Conservation (phyloP, 2,329 filamentous ascomycete genomes). For the Verticillium albo-atrum region DNA sequence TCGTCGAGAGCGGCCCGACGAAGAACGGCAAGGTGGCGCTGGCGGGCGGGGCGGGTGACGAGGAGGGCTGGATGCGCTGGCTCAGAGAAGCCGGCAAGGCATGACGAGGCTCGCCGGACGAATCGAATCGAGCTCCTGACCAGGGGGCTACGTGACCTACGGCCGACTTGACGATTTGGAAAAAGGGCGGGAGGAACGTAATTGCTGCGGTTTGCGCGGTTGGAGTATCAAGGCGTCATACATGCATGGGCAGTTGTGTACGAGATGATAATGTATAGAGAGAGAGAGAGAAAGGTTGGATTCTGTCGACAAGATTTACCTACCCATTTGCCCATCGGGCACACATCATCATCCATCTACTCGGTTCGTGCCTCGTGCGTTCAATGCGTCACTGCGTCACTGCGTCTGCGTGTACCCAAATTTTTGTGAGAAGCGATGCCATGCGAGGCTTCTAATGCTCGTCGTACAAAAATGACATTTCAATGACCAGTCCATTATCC, state of each 20-base stretch:
- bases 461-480: conserved; percentile 1
- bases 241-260: not conserved
- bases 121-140: not conserved
- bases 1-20: conserved; percentile 23
- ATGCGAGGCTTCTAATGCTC: not conserved
- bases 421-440: not conserved
- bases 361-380: no score
- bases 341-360: no score
- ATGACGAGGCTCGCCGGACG: conserved; percentile 8
- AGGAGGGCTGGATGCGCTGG: conserved; percentile 32
- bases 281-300: not conserved
- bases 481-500: not conserved
- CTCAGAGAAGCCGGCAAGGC: conserved; percentile 34
- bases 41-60: conserved; percentile 6
- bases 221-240: not conserved
- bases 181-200: not conserved
- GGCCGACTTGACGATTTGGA: not conserved
- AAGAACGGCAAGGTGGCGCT: conserved; percentile 11
- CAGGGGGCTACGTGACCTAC: not conserved
- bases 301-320: not conserved
- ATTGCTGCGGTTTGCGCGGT: not conserved
- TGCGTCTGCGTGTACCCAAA: not conserved
- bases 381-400: no score
- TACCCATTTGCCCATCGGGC: no score
- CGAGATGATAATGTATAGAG: not conserved